A percentile compares a stretch with the other conserved stretches of the same genome.
These are phyloP conservation scores for Ploettnerulaceae sp. DNA, from an alignment of 2,329 filamentous ascomycete species.

Conservation along the genomic window DNA sequence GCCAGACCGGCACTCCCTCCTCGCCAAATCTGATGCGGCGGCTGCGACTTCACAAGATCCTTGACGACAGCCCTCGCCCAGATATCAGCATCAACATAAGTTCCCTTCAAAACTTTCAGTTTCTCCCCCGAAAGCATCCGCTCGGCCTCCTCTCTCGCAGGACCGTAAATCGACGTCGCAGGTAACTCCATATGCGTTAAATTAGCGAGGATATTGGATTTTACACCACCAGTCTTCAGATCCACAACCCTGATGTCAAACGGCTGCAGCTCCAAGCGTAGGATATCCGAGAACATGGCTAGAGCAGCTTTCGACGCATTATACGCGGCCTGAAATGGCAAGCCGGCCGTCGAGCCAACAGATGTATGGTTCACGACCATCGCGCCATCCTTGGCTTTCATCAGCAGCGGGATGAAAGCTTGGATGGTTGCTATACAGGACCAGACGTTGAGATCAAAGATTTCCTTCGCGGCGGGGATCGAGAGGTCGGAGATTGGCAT, in stretches of 20 bases:
- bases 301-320: conserved; percentile 82
- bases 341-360: conserved; percentile 64
- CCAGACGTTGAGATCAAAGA: conserved; percentile 39
- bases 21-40: conserved; percentile 16
- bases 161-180: conserved; percentile 13
- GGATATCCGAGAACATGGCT: conserved; percentile 20
- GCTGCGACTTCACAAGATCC: conserved; percentile 15
- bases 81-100: conserved; percentile 6
- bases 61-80: conserved; percentile 18
- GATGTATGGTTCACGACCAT: conserved; percentile 30
- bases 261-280: conserved; percentile 30
- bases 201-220: conserved; percentile 12
- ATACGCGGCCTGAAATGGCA: conserved; percentile 82
- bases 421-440: conserved; percentile 43
- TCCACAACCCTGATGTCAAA: conserved; percentile 27
- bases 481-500: conserved; percentile 33
- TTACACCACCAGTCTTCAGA: conserved; percentile 27
- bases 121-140: conserved; percentile 5
- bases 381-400: conserved; percentile 27
- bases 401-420: conserved; percentile 33
- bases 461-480: conserved; percentile 29
- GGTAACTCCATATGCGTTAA: conserved; percentile 8
- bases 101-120: neutral
- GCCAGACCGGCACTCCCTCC: conserved; percentile 10
- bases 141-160: conserved; percentile 10